Base-by-base conservation (phyloP, 169 alveolate genomes). In the Fabrea salina region DNA sequence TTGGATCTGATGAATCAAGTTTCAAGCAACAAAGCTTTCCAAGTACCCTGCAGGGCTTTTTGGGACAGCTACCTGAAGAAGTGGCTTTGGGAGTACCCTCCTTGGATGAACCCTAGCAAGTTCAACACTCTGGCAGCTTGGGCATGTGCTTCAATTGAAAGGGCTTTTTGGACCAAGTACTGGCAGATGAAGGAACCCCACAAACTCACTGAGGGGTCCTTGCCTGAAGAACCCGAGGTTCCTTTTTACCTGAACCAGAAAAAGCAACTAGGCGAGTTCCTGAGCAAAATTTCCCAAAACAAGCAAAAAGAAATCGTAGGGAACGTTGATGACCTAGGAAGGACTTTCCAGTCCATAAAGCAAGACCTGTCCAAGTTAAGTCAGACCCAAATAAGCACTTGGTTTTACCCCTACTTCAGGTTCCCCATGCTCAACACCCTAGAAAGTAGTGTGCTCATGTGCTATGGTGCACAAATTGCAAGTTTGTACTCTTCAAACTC, bases 11-110 rank as follows among this genome's bases (percentile, higher is more conserved):
- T 61, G 25, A 32, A 27, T 13, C 16, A 19, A 16, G 13, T 61
- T 0, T 32, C 53, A 32, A 13, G 37, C 8, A 35, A 35, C 22
- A 16, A 61, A 61, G 75, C 75, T 61, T 61, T 61, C 51, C n/a
- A 35, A 2, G 3, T 25, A n/a, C 75, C 75, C 13, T 27, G 44
- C 27, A 25, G 51, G 13, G 49, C 16, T 3, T 30, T 35, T 13
- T 61, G 75, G 75, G 75, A 61, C 27, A 61, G 27, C 51, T 30
- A 11, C 8, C 27, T 35, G 8, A 61, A 35, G 37, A 30, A 19
- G 13, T 61, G 75, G 51, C 22, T 61, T 16, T 61, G 75, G 75
- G 75, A 61, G 16, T 32, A 32, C 4, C 75, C 75, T 13, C 25
- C 53, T 13, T 61, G 75, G 51, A 16, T 61, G 11, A 27, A n/a